Conservation (phyloP, 495 filamentous ascomycete species). For the Penicillium cataractarum region DNA sequence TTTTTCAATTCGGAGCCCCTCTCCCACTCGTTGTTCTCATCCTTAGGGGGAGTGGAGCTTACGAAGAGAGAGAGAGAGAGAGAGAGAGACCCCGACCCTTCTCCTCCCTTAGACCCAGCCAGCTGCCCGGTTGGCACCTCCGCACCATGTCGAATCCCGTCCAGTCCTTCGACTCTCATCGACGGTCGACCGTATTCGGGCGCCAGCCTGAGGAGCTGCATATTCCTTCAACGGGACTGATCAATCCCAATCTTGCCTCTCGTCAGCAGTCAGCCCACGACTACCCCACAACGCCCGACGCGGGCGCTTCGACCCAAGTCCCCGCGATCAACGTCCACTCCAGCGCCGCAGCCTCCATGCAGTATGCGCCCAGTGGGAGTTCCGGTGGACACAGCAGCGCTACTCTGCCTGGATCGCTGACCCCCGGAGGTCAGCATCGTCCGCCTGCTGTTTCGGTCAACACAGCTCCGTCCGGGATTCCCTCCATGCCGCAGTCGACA, state of each 20-base stretch:
- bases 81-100: conserved; percentile 17
- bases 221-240: conserved; percentile 61
- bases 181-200: conserved; percentile 53
- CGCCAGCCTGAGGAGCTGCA: conserved; percentile 77
- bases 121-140: conserved; percentile 11
- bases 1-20: conserved; percentile 17
- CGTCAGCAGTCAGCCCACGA: conserved; percentile 57
- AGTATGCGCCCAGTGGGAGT: conserved; percentile 44
- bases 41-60: conserved; percentile 30
- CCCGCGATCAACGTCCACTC: conserved; percentile 71
- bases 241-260: conserved; percentile 39
- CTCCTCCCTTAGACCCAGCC: conserved; percentile 20
- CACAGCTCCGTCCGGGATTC: conserved; percentile 69
- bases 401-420: conserved; percentile 70
- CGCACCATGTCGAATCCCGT: conserved; percentile 49
- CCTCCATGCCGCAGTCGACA: conserved; percentile 68
- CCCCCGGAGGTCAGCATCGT: conserved; percentile 65
- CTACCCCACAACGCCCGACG: conserved; percentile 44
- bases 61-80: conserved; percentile 16
- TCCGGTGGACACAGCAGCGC: conserved; percentile 33
- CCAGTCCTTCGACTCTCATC: conserved; percentile 57
- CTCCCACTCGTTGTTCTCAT: conserved; percentile 8
- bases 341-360: conserved; percentile 59
- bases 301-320: conserved; percentile 35
- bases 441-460: conserved; percentile 70